Evolutionary conservation across 1,139 yeast species (phyloP), one percentile per base, ranked within the genome.

Genomic region (Candida neerlandica): DNA sequence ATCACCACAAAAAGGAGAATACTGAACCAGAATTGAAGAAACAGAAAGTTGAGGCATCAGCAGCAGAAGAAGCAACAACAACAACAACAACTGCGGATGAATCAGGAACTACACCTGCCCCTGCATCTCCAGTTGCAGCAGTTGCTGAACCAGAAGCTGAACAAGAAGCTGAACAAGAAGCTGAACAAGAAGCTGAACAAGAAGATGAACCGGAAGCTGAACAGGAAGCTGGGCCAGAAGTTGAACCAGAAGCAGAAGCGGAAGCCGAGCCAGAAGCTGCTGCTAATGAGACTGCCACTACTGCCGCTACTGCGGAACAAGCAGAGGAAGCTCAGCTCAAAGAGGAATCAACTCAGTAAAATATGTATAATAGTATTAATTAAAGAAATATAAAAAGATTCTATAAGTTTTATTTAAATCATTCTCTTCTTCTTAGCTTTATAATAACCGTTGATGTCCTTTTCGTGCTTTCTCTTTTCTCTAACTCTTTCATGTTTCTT

Each of bases 361-460:
- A 15, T 35, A 35, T 33, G 16, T 33, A 16, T 33, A 32, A 23
- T 43, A 30, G n/a, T 33, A 18, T 35, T 16, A 14, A 15, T 16
- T 32, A 32, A n/a, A 18, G 6, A 41, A 30, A 18, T 18, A 41
- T 29, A 27, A 19, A 32, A 41, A 27, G 21, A 27, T 32, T 32
- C 18, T 41, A 30, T 27, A 33, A 14, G 15, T 33, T 19, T 15
- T 16, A 43, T 40, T 32, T 47, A 47, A n/a, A 43, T n/a, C 34
- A 44, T 41, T 50, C 59, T 65, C 53, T 70, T 79, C 66, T 81
- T 85, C 66, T 84, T 88, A 21, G 83, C 72, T 59, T 81, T 86
- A 60, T 87, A 89, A 58, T 74, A 84, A 0, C 96, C 96, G 62
- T 82, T 86, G 38, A 81, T 92, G 62, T 89, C 96, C 64, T 82